A percentile compares a stretch with the other conserved stretches of the same genome.
phyloP scores from a whole-genome alignment of 192 early-diverging fungal genomes.

The Gaertneriomyces semiglobifer region DNA sequence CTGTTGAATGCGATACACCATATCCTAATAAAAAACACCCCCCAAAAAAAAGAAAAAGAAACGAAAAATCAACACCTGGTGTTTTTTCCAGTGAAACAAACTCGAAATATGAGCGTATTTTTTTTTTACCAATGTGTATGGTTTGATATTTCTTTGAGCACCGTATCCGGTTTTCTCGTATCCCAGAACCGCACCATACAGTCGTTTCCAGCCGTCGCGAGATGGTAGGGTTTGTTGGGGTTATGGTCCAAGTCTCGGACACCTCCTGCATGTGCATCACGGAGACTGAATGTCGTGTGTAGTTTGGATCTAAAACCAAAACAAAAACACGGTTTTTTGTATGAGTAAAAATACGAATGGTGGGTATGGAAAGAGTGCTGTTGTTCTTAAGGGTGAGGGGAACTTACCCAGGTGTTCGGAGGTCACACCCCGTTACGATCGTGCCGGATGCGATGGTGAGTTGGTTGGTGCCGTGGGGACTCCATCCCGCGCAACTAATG shows the following conservation, averaged over 20 bases:
- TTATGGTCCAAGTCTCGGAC: slow-evolving; percentile 81
- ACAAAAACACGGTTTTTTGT: no score
- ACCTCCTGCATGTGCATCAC: slow-evolving; percentile 68
- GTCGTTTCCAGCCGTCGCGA: slow-evolving; percentile 88
- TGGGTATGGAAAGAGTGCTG: neutral
- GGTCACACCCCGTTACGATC: slow-evolving; percentile 2
- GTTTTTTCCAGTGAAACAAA: slow-evolving; percentile 2
- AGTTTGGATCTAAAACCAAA: no score
- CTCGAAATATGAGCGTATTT: neutral
- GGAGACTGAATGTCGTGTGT: slow-evolving; percentile 21
- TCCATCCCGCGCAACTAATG: slow-evolving; percentile 17
- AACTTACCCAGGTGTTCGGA: slow-evolving; percentile 8
- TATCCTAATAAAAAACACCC: slow-evolving; percentile 52
- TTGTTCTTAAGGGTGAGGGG: neutral
- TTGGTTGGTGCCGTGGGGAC: neutral
- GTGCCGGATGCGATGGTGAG: slow-evolving; percentile 4
- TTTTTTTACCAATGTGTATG: slow-evolving; percentile 79
- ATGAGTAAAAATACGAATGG: no score
- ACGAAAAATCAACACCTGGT: neutral
- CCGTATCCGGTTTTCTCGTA: slow-evolving; percentile 47
- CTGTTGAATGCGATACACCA: slow-evolving; percentile 81
- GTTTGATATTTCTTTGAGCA: slow-evolving; percentile 66
- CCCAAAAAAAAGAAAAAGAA: no score
- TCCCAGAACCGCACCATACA: slow-evolving; percentile 89
- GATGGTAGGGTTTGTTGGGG: slow-evolving; percentile 76